Conservation (phyloP, 495 filamentous ascomycete species). For the Daldinia childiae region DNA sequence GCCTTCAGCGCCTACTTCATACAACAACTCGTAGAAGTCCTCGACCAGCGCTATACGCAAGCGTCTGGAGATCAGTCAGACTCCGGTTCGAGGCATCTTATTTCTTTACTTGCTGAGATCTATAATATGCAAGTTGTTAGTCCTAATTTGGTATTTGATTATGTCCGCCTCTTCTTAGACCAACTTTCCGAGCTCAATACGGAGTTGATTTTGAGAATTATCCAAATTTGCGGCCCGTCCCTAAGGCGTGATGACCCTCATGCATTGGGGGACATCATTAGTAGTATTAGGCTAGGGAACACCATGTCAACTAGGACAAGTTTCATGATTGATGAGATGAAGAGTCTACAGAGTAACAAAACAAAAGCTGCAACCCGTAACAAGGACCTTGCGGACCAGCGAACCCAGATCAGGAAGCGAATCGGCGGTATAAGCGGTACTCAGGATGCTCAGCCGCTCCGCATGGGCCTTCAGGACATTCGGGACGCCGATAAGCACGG, state of each 20-base stretch:
- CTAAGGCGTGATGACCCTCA: constrained; percentile 90
- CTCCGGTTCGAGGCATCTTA: constrained; percentile 62
- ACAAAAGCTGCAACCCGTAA: constrained; percentile 71
- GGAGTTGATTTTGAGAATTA: constrained; percentile 85
- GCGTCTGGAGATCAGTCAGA: constrained; percentile 58
- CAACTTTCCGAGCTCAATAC: constrained; percentile 88
- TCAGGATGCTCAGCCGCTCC: constrained; percentile 69
- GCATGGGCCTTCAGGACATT: constrained; percentile 82
- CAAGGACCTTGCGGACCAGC: constrained; percentile 43
- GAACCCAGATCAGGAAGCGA: constrained; percentile 43
- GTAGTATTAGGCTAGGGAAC: constrained; percentile 76
- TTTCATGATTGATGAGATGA: constrained; percentile 98
- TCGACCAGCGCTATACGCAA: constrained; percentile 62
- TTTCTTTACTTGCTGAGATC: constrained; percentile 83
- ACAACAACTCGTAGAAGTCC: constrained; percentile 76
- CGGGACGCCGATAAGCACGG: constrained; percentile 82
- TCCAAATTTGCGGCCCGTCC: constrained; percentile 81
- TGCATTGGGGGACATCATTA: constrained; percentile 89
- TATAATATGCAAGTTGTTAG: constrained; percentile 93
- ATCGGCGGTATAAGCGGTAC: constrained; percentile 38
- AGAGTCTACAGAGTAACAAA: constrained; percentile 92
- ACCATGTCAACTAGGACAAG: constrained; percentile 87
- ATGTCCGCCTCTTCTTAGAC: constrained; percentile 77
- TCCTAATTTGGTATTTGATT: constrained; percentile 86
- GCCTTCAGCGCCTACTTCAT: constrained; percentile 89